Conservation (phyloP, 2,329 filamentous ascomycete species). For the Hymenoscyphus repandus region DNA sequence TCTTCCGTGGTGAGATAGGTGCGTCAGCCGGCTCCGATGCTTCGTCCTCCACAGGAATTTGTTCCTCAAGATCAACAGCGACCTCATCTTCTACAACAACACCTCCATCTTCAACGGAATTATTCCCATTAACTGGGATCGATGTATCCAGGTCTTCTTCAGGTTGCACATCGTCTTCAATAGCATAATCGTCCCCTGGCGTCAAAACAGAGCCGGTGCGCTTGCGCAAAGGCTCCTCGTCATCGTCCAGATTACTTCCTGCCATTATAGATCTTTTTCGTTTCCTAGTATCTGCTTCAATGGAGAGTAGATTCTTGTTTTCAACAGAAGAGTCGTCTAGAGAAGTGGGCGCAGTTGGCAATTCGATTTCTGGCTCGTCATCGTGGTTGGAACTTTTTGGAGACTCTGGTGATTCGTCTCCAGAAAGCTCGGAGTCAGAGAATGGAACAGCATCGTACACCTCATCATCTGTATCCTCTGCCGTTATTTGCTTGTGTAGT, state of each 20-base stretch:
- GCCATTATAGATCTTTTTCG: constrained; percentile 34
- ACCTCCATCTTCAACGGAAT: constrained; percentile 33
- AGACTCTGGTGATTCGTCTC: constrained; percentile 32
- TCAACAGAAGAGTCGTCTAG: constrained; percentile 27
- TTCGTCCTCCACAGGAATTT: constrained; percentile 38
- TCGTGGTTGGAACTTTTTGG: constrained; percentile 36
- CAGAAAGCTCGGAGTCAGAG: constrained; percentile 33
- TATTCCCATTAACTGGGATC: constrained; percentile 29
- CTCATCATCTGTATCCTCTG: constrained; percentile 39
- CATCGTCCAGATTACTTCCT: constrained; percentile 28
- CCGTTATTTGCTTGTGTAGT: constrained; percentile 54
- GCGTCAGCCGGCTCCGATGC: constrained; percentile 22
- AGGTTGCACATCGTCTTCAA: constrained; percentile 38
- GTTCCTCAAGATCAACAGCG: constrained; percentile 36
- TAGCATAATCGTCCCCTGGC: constrained; percentile 40
- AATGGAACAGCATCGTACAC: constrained; percentile 28
- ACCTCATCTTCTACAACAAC: constrained; percentile 42
- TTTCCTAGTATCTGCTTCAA: constrained; percentile 31
- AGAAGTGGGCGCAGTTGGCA: constrained; percentile 32
- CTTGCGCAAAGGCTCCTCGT: constrained; percentile 40
- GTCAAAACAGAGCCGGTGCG: constrained; percentile 44
- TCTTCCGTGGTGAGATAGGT: constrained; percentile 29
- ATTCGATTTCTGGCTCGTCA: constrained; percentile 27
- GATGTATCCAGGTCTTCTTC: constrained; percentile 39
- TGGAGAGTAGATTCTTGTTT: constrained; percentile 20